Evolutionary conservation across 2,329 filamentous ascomycete species (phyloP).

Genomic region (Clonostachys sp.): DNA sequence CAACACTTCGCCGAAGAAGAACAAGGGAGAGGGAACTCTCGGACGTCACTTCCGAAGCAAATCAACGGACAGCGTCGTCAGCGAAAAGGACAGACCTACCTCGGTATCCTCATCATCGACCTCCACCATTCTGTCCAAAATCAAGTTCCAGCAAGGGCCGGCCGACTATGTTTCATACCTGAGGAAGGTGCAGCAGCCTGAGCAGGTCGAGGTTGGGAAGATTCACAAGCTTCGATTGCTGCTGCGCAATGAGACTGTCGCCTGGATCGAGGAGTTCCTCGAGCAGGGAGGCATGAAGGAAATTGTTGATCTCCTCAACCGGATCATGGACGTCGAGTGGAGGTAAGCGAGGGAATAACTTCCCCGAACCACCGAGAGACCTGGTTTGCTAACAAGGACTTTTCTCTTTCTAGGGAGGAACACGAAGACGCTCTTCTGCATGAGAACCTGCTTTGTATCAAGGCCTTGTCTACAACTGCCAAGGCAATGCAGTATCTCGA

Average conservation of each 20-base stretch:
- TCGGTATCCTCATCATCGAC: slow-evolving; percentile 48
- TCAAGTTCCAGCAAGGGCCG: slow-evolving; percentile 70
- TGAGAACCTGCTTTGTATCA: slow-evolving; percentile 87
- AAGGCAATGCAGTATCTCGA: slow-evolving; percentile 78
- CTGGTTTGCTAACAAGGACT: slow-evolving; percentile 7
- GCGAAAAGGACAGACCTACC: slow-evolving; percentile 51
- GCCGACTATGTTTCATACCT: slow-evolving; percentile 85
- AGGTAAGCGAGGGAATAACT: slow-evolving; percentile 51
- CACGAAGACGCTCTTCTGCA: slow-evolving; percentile 92
- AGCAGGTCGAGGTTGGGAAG: slow-evolving; percentile 87
- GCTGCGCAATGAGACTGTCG: slow-evolving; percentile 89
- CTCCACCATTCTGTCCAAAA: slow-evolving; percentile 58
- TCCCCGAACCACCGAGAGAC: no score
- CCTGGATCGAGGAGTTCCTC: slow-evolving; percentile 93
- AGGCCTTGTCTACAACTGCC: slow-evolving; percentile 89
- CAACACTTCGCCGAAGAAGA: slow-evolving; percentile 68
- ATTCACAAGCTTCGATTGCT: slow-evolving; percentile 88
- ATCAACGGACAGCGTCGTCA: slow-evolving; percentile 66
- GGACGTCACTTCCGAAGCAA: slow-evolving; percentile 66
- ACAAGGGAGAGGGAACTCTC: slow-evolving; percentile 59
- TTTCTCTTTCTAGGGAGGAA: slow-evolving; percentile 62
- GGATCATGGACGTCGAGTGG: slow-evolving; percentile 97
- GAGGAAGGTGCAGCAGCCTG: slow-evolving; percentile 73
- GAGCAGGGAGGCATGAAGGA: slow-evolving; percentile 87
- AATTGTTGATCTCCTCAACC: slow-evolving; percentile 77